Conservation (phyloP, 768 basidiomycete genomes). For the Dentipellis fragilis region DNA sequence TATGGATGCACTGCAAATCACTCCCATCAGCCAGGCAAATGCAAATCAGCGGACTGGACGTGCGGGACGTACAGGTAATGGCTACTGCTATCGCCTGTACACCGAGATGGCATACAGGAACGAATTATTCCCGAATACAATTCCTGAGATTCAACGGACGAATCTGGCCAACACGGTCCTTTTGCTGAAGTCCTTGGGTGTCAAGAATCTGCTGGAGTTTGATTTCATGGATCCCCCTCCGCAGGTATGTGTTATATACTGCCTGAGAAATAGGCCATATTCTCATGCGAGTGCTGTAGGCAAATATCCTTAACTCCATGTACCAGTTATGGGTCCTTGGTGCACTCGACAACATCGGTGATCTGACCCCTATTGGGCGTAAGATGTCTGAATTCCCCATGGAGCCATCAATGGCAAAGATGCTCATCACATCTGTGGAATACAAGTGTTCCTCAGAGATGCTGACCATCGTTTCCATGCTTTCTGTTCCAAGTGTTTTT, state of each 20-base stretch:
- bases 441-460: slow-evolving; percentile 91
- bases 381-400: slow-evolving; percentile 99
- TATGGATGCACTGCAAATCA: slow-evolving; percentile 99
- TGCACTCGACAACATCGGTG: slow-evolving; percentile 95
- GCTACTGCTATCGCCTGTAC: slow-evolving; percentile 93
- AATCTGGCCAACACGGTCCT: slow-evolving; percentile 96
- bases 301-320: slow-evolving; percentile 98
- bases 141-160: slow-evolving; percentile 97
- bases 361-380: slow-evolving; percentile 81
- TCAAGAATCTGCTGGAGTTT: slow-evolving; percentile 95
- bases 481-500: slow-evolving; percentile 95
- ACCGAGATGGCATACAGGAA: slow-evolving; percentile 96
- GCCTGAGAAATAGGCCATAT: neutral
- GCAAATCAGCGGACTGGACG: slow-evolving; percentile 93
- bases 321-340: slow-evolving; percentile 99
- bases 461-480: slow-evolving; percentile 98
- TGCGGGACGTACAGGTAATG: slow-evolving; percentile 92
- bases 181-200: slow-evolving; percentile 89
- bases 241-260: slow-evolving; percentile 42
- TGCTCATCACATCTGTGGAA: slow-evolving; percentile 93
- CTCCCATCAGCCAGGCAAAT: slow-evolving; percentile 98
- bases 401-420: slow-evolving; percentile 99
- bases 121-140: slow-evolving; percentile 91
- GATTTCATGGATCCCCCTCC: slow-evolving; percentile 99
- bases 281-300: slow-evolving; percentile 30